phyloP scores from a whole-genome alignment of 495 filamentous ascomycete genomes.

The Penicillium antarcticum region DNA sequence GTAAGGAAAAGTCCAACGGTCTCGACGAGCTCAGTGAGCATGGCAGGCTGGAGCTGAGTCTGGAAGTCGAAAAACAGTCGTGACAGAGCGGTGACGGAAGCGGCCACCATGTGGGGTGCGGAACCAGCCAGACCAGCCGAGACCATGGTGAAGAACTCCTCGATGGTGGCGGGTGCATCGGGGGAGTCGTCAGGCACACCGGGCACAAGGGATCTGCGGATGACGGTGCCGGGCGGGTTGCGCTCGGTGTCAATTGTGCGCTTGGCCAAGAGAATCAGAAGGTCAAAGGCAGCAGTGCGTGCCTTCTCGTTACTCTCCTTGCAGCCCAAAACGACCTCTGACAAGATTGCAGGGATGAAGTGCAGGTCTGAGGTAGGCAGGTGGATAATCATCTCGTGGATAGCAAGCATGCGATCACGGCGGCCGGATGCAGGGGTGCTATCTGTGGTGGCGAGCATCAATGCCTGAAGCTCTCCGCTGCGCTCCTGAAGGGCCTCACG shows the following conservation, averaged over 20 bases:
- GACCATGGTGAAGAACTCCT: slow-evolving; percentile 98
- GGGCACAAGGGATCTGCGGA: slow-evolving; percentile 79
- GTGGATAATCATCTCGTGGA: slow-evolving; percentile 72
- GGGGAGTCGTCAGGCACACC: slow-evolving; percentile 80
- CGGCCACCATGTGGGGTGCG: slow-evolving; percentile 93
- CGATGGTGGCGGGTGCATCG: slow-evolving; percentile 70
- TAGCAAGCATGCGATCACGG: slow-evolving; percentile 77
- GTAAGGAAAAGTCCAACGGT: slow-evolving; percentile 94
- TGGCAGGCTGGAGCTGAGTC: slow-evolving; percentile 48
- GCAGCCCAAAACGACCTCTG: slow-evolving; percentile 89
- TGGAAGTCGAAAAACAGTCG: slow-evolving; percentile 89
- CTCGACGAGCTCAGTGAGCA: slow-evolving; percentile 76
- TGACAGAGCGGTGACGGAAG: slow-evolving; percentile 87
- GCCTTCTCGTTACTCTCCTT: slow-evolving; percentile 98
- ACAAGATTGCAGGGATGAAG: slow-evolving; percentile 87
- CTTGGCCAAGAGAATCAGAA: slow-evolving; percentile 84
- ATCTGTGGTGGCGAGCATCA: slow-evolving; percentile 73
- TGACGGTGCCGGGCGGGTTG: slow-evolving; percentile 61
- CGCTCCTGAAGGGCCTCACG: slow-evolving; percentile 66
- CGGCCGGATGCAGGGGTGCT: slow-evolving; percentile 81
- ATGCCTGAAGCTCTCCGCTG: slow-evolving; percentile 68
- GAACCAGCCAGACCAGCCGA: slow-evolving; percentile 88
- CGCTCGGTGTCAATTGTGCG: slow-evolving; percentile 59
- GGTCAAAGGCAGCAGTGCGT: slow-evolving; percentile 80
- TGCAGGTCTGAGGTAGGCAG: slow-evolving; percentile 74